A percentile compares a stretch with the other conserved stretches of the same genome.
Conservation (phyloP, 352 stramenopile species). For the Globisporangium recalcitrans region DNA sequence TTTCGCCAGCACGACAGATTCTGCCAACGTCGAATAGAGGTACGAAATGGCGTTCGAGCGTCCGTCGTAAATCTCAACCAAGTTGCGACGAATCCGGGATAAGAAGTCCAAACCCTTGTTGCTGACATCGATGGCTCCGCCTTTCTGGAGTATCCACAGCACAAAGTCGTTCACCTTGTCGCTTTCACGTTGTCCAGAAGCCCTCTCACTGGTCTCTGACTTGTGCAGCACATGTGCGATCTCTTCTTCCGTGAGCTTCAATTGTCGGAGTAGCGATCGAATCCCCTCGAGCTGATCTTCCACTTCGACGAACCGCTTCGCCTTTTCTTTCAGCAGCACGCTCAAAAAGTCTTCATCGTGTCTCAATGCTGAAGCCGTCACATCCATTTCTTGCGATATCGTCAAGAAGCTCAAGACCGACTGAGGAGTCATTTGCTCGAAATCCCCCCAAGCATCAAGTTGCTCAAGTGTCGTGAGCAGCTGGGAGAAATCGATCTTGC, state of each 20-base stretch:
- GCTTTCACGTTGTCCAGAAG: not conserved
- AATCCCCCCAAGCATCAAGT: constrained; percentile 23
- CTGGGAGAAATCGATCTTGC: constrained; percentile 15
- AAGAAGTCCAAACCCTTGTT: constrained; percentile 29
- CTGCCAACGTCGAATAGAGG: constrained; percentile 39
- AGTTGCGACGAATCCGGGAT: constrained; percentile 17
- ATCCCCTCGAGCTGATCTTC: constrained; percentile 43
- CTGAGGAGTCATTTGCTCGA: constrained; percentile 15
- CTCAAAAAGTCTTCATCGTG: constrained; percentile 40
- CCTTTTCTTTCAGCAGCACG: constrained; percentile 55
- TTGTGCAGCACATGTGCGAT: constrained; percentile 30
- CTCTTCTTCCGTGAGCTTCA: constrained; percentile 44
- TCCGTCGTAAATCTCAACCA: constrained; percentile 41
- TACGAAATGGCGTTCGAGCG: constrained; percentile 36
- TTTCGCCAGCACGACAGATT: constrained; percentile 38
- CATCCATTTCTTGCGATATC: constrained; percentile 10
- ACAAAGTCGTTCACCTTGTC: constrained; percentile 22
- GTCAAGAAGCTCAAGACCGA: constrained; percentile 11
- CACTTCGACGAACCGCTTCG: constrained; percentile 44
- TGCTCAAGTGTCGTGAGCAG: constrained; percentile 11
- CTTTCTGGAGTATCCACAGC: constrained; percentile 38
- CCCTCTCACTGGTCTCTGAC: constrained; percentile 9
- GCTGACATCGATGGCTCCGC: constrained; percentile 41
- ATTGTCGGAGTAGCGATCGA: constrained; percentile 31
- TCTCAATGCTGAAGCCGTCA: constrained; percentile 25